Evolutionary conservation across 1,139 yeast genomes (phyloP).

Genomic region (Insectozyma bohioensis): DNA sequence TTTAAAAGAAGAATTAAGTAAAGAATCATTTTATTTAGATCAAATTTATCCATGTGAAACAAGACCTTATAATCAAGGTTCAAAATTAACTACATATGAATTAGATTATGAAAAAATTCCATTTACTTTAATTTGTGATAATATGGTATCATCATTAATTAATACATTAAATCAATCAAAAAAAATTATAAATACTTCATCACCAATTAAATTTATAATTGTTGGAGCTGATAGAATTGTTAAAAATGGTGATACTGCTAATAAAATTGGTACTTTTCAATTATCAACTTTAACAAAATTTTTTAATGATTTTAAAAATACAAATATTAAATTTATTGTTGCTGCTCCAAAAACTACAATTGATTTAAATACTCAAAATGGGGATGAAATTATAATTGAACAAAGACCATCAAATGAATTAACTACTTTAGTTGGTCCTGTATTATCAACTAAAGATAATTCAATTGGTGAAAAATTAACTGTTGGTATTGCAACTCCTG

Average conservation of each 20-base stretch:
- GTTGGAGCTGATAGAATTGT: slow-evolving; percentile 99
- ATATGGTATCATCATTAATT: slow-evolving; percentile 83
- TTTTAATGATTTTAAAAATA: slow-evolving; percentile 40
- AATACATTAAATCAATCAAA: slow-evolving; percentile 22
- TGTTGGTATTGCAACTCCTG: slow-evolving; percentile 85
- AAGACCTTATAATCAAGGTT: slow-evolving; percentile 95
- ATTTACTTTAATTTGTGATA: slow-evolving; percentile 84
- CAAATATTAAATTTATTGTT: slow-evolving; percentile 74
- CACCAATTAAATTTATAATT: slow-evolving; percentile 78
- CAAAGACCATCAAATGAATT: slow-evolving; percentile 83
- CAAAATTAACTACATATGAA: slow-evolving; percentile 89
- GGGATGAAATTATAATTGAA: slow-evolving; percentile 79
- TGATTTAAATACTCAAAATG: slow-evolving; percentile 64
- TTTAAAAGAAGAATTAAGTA: slow-evolving; percentile 26
- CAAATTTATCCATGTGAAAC: slow-evolving; percentile 91
- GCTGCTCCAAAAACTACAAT: slow-evolving; percentile 96
- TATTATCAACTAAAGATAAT: slow-evolving; percentile 25
- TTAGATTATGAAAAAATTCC: slow-evolving; percentile 84
- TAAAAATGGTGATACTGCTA: slow-evolving; percentile 90
- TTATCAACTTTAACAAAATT: slow-evolving; percentile 63
- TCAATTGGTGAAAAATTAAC: slow-evolving; percentile 44
- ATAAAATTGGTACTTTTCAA: slow-evolving; percentile 96
- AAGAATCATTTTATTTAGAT: slow-evolving; percentile 45
- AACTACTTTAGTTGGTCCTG: slow-evolving; percentile 71
- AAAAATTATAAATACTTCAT: slow-evolving; percentile 24